Base-by-base conservation (phyloP, 192 early-diverging fungal genomes). In the Coemansia sp. region DNA sequence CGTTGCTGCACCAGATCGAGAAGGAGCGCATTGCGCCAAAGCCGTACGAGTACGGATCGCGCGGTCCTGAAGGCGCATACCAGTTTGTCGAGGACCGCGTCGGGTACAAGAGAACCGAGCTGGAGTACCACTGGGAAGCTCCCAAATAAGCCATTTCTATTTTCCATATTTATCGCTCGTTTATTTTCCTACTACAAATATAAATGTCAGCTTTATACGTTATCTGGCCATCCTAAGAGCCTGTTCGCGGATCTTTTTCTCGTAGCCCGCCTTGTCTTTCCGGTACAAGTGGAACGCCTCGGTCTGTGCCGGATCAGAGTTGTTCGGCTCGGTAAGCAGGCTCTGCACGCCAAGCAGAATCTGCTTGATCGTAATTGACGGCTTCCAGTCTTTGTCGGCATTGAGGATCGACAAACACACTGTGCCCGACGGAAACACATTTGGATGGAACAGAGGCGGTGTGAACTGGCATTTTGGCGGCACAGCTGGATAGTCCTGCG, bases 331-430 rank as follows among this genome's bases (percentile, higher is more conserved):
- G 56, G 93, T 83, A 29, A 98, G 82, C 60, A 98, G 74, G 61
- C 94, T 93, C 58, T 91, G 94, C 57, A 98, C 91, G 43, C 96
- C 96, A 19, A 96, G 81, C 39, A 98, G 72, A 63, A 98, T 96
- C 87, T 91, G 95, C 61, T 99, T 99, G 57, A 99, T 82, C 5
- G 93, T 97, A 60, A 99, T 95, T 17, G 92, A 89, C 23, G 93
- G 93, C 72, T 94, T 94, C 93, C 93, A 95, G 35, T 82, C 96
- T 62, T 98, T 89, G 15, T 97, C 94, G 50, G 93, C 94, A 64
- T 97, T 95, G 56, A 99, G 75, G 66, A 99, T 99, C 1, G 94
- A 96, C 48, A 99, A 80, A 61, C 97, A 99, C 19, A 99, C 94
- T 2, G 95, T 97, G 60, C 97, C 97, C 3, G 93, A 95, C 17